Evolutionary conservation across 139 green algal species (phyloP), one percentile per base, ranked within the genome.

Genomic region (Astrephomene gubernaculifera): DNA sequence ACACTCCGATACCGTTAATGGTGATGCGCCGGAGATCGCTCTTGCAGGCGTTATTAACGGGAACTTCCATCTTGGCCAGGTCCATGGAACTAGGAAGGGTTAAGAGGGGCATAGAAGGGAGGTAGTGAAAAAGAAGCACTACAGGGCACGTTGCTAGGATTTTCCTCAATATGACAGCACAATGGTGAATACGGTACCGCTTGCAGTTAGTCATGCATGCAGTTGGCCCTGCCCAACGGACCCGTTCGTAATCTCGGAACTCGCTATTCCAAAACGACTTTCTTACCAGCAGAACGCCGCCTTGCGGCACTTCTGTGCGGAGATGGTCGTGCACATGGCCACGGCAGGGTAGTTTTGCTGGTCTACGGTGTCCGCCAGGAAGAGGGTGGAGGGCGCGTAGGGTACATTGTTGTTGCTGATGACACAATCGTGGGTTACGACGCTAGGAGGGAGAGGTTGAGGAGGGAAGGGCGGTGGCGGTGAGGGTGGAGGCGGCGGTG

Each of bases 311-410:
- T 12, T 52, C 72, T 80, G 72, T 1, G 6, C 1, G 45, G n/a
- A 36, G n/a, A 80, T 67, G 72, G 44, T 65, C 10, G 72, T 80
- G 31, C 72, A 80, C 72, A 80, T 80, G 39, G 72, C 72, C n/a
- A 80, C 72, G 0, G n/a, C 72, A 0, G 72, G 14, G 1, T 38
- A 17, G 21, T 49, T 49, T 31, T 45, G 25, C 73, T 70, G 53
- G 38, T 81, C 73, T 8, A 67, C 35, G 2, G 52, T 44, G 4
- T 25, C 24, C 8, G 12, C 14, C 3, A 63, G 31, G 21, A 33
- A 53, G 24, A 70, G 5, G 36, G 52, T 53, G 0, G 53, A 53
- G 12, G 36, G 53, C 27, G 21, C 35, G 73, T 81, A 81, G 35
- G 52, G 73, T 35, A 81, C 73, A 36, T 81, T 67, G 9, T 36